Evolutionary conservation across 2,329 filamentous ascomycete species (phyloP).

Genomic region (Monosporascus sp.): DNA sequence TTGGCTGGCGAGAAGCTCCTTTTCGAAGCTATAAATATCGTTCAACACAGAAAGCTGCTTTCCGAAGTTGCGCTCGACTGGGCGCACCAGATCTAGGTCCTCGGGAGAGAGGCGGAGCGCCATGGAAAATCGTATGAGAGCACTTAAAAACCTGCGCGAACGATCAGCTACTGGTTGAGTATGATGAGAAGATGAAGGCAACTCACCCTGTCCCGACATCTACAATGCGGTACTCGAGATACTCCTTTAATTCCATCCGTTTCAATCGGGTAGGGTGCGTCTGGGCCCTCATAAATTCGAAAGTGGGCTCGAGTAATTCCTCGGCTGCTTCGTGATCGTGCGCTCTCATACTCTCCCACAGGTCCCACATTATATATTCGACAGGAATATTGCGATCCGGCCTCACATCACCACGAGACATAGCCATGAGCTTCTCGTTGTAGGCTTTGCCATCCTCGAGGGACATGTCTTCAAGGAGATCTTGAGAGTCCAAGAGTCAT

Average conservation of each 20-base stretch:
- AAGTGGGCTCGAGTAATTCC: slow-evolving; percentile 28
- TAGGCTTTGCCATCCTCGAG: slow-evolving; percentile 31
- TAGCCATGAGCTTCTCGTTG: slow-evolving; percentile 31
- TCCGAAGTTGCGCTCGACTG: slow-evolving; percentile 26
- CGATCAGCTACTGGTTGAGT: background rate
- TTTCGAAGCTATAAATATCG: slow-evolving; percentile 33
- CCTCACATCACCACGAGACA: slow-evolving; percentile 23
- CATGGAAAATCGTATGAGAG: slow-evolving; percentile 30
- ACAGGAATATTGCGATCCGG: slow-evolving; percentile 26
- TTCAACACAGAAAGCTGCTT: slow-evolving; percentile 32
- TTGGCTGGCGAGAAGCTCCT: slow-evolving; percentile 22
- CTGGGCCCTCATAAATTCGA: slow-evolving; percentile 33
- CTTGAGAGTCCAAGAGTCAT: slow-evolving; percentile 13
- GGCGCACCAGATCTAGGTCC: slow-evolving; percentile 17
- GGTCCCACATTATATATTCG: slow-evolving; percentile 30
- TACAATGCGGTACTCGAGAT: slow-evolving; percentile 29
- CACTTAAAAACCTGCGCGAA: slow-evolving; percentile 18
- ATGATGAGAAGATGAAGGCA: background rate
- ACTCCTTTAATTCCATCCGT: slow-evolving; percentile 20
- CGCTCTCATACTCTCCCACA: slow-evolving; percentile 31
- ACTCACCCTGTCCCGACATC: slow-evolving; percentile 32
- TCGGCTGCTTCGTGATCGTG: slow-evolving; percentile 25
- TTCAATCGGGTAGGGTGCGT: slow-evolving; percentile 19
- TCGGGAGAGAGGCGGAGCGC: slow-evolving; percentile 16
- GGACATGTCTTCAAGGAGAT: slow-evolving; percentile 36